These are phyloP conservation scores for Kwoniella bestiolae DNA, from an alignment of 768 basidiomycete genomes.

Conservation along the genomic window DNA sequence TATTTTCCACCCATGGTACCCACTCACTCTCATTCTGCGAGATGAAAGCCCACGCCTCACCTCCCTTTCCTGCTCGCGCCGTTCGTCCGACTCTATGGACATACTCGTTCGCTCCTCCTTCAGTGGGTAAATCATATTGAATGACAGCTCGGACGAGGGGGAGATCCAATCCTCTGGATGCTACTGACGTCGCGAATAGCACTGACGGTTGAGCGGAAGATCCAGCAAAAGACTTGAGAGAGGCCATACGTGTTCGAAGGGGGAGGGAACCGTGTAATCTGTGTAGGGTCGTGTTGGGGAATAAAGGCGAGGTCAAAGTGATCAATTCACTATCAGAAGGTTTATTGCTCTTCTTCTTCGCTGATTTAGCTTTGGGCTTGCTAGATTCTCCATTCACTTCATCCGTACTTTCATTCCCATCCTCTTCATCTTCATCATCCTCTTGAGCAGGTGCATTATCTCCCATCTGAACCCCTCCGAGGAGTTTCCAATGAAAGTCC, in stretches of 20 bases:
- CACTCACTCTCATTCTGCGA: constrained; percentile 83
- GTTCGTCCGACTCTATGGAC: constrained; percentile 96
- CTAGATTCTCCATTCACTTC: constrained; percentile 38
- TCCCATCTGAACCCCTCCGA: constrained; percentile 75
- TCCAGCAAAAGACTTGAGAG: constrained; percentile 78
- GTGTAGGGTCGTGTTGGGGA: constrained; percentile 80
- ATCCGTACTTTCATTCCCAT: constrained; percentile 43
- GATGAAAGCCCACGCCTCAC: constrained; percentile 94
- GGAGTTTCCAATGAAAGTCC: constrained; percentile 89
- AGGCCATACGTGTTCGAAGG: constrained; percentile 74
- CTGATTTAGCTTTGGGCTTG: constrained; percentile 41
- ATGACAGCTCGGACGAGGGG: constrained; percentile 91
- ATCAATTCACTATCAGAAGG: constrained; percentile 58
- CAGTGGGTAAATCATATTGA: constrained; percentile 96
- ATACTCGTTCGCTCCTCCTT: constrained; percentile 94
- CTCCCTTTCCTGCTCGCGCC: constrained; percentile 91
- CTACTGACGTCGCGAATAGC: constrained; percentile 93
- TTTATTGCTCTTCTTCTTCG: constrained; percentile 54
- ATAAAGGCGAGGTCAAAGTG: constrained; percentile 70
- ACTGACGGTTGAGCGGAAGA: constrained; percentile 64
- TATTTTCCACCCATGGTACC: constrained; percentile 85
- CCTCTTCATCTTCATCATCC: constrained; percentile 29
- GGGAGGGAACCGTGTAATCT: constrained; percentile 93
- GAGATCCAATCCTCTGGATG: constrained; percentile 95
- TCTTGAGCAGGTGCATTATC: constrained; percentile 39